Evolutionary conservation across 78 protist species (phyloP).

Genomic region (Kipferlia bialata): DNA sequence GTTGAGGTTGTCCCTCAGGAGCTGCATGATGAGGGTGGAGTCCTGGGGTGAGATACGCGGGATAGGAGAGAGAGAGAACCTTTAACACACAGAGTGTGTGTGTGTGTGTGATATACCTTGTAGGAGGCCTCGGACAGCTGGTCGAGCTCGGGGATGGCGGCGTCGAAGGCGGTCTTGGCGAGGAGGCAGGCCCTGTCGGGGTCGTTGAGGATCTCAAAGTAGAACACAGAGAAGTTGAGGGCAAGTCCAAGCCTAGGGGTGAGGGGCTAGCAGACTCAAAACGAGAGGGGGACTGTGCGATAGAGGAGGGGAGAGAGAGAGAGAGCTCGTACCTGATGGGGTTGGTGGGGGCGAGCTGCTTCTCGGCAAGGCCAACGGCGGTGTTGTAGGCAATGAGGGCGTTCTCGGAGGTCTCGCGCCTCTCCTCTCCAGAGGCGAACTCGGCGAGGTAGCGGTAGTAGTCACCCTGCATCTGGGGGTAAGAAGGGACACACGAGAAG

Average conservation of each 20-base stretch:
- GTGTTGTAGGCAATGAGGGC: slow-evolving; percentile 70
- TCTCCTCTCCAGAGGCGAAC: slow-evolving; percentile 48
- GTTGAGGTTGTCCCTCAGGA: slow-evolving; percentile 89
- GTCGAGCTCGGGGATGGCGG: slow-evolving; percentile 84
- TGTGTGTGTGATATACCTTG: too few relatives aligned
- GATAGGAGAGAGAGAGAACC: neutral
- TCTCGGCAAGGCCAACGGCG: slow-evolving; percentile 63
- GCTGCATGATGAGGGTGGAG: slow-evolving; percentile 88
- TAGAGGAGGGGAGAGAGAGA: too few relatives aligned
- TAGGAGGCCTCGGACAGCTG: slow-evolving; percentile 81
- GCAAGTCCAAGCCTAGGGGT: slow-evolving; percentile 96
- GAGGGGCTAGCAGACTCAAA: too few relatives aligned
- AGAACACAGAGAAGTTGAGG: slow-evolving; percentile 94
- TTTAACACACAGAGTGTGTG: neutral
- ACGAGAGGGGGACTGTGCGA: too few relatives aligned
- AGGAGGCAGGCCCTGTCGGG: slow-evolving; percentile 75
- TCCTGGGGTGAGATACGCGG: too few relatives aligned
- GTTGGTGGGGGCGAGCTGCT: slow-evolving; percentile 76
- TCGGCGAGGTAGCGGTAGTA: slow-evolving; percentile 94
- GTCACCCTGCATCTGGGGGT: slow-evolving; percentile 85
- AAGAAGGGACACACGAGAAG: neutral
- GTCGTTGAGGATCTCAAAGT: slow-evolving; percentile 80
- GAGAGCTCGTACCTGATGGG: too few relatives aligned
- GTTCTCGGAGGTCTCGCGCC: slow-evolving; percentile 60
- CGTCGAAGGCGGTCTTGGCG: slow-evolving; percentile 83